These are phyloP conservation scores for Kodamaea sp. DNA, from an alignment of 1,139 yeast genomes.

Conservation along the genomic window DNA sequence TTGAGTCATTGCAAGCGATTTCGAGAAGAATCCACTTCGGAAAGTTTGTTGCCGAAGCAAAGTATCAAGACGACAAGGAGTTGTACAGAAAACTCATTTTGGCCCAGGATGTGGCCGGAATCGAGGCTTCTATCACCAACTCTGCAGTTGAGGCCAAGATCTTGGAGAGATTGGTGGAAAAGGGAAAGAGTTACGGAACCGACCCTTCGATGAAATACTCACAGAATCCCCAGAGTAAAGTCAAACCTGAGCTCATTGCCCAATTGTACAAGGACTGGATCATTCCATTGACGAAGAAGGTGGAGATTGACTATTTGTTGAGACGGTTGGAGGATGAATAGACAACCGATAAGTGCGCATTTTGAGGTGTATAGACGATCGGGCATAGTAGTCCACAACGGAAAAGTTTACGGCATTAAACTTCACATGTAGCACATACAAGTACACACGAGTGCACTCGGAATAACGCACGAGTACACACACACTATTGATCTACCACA, in stretches of 20 bases:
- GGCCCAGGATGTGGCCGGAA: constrained; percentile 67
- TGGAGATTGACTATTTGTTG: constrained; percentile 86
- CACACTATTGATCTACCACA: no score
- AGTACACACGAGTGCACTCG: no score
- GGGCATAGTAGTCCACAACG: no score
- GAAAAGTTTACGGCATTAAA: no score
- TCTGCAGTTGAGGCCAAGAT: constrained; percentile 83
- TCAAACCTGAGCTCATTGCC: constrained; percentile 79
- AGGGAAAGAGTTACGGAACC: constrained; percentile 84
- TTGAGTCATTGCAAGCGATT: constrained; percentile 82
- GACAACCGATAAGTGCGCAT: no score
- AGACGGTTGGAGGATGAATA: constrained; percentile 72
- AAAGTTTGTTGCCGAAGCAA: constrained; percentile 94
- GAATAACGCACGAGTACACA: no score
- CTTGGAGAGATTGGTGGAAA: constrained; percentile 70
- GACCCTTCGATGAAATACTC: constrained; percentile 79
- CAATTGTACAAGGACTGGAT: constrained; percentile 82
- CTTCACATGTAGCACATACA: no score
- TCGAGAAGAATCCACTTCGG: constrained; percentile 97
- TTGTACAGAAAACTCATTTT: constrained; percentile 64
- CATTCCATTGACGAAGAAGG: constrained; percentile 91
- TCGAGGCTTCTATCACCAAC: constrained; percentile 82
- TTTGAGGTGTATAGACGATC: no score
- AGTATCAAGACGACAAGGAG: constrained; percentile 70
- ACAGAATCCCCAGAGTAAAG: constrained; percentile 71